phyloP scores from a whole-genome alignment of 2,329 filamentous ascomycete species.

The Penicillium sclerotigenum region DNA sequence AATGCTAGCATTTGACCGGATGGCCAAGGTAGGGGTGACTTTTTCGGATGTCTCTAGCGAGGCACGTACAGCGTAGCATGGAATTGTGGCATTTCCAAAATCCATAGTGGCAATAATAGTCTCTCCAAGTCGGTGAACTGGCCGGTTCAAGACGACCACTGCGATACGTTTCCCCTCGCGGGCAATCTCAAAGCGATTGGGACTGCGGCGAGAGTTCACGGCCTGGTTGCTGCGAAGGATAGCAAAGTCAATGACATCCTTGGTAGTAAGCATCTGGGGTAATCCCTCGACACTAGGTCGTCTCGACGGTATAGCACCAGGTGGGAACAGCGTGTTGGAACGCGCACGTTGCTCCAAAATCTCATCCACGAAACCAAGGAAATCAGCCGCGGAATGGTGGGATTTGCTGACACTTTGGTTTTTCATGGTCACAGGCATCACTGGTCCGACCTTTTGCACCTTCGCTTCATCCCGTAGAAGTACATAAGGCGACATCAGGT shows the following conservation, averaged over 20 bases:
- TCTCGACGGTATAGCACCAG: conserved; percentile 71
- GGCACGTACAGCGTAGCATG: conserved; percentile 80
- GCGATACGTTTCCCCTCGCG: conserved; percentile 89
- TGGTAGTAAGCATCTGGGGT: conserved; percentile 60
- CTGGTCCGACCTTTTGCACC: conserved; percentile 52
- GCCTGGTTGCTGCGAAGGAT: conserved; percentile 78
- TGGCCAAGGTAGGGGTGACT: conserved; percentile 73
- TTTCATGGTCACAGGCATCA: conserved; percentile 38
- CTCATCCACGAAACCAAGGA: conserved; percentile 73
- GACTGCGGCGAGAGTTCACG: conserved; percentile 67
- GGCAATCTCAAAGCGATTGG: conserved; percentile 94
- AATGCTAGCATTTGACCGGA: conserved; percentile 81
- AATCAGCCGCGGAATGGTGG: conserved; percentile 58
- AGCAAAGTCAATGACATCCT: conserved; percentile 84
- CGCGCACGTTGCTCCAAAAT: conserved; percentile 59
- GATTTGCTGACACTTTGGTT: conserved; percentile 40
- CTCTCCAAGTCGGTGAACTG: conserved; percentile 86
- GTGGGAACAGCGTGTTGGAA: conserved; percentile 54
- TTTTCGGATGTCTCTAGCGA: conserved; percentile 84
- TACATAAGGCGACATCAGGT: conserved; percentile 91
- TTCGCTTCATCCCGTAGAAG: conserved; percentile 78
- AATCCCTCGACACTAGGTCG: conserved; percentile 50
- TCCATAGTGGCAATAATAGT: conserved; percentile 80
- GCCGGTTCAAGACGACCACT: conserved; percentile 81
- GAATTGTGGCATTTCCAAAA: conserved; percentile 71